phyloP scores from a whole-genome alignment of 2,329 filamentous ascomycete species.

The Zopfia rhizophila region DNA sequence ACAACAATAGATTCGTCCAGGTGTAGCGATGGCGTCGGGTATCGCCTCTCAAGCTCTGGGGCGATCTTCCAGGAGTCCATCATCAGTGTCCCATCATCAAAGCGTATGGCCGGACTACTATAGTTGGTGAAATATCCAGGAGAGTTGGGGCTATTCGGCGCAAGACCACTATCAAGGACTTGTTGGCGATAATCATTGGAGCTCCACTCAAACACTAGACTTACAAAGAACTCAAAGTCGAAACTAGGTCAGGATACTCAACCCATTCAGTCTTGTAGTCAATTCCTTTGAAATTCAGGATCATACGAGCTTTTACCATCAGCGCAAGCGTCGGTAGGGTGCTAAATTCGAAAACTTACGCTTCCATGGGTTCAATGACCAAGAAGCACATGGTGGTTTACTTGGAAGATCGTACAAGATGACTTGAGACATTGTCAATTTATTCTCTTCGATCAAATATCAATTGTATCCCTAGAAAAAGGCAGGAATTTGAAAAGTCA shows the following conservation, averaged over 20 bases:
- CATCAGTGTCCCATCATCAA: constrained; percentile 67
- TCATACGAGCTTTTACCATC: constrained; percentile 64
- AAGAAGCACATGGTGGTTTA: constrained; percentile 60
- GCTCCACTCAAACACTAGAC: no score
- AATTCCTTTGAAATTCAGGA: constrained; percentile 74
- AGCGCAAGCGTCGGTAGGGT: constrained; percentile 3
- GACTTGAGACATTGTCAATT: constrained; percentile 51
- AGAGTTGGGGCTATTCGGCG: constrained; percentile 55
- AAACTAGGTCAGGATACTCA: constrained; percentile 73
- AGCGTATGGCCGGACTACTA: constrained; percentile 66
- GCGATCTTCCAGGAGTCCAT: constrained; percentile 74
- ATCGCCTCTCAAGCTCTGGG: constrained; percentile 64
- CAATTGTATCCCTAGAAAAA: not conserved
- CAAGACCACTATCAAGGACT: constrained; percentile 49
- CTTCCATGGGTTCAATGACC: constrained; percentile 79
- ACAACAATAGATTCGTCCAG: constrained; percentile 64
- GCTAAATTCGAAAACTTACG: constrained; percentile 62
- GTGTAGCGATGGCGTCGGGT: constrained; percentile 68
- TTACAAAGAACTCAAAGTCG: constrained; percentile 66
- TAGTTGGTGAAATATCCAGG: constrained; percentile 55
- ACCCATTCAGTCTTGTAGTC: constrained; percentile 76
- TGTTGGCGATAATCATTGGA: constrained; percentile 7
- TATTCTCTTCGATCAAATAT: not conserved
- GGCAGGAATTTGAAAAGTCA: not conserved
- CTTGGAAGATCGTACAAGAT: constrained; percentile 72